Evolutionary conservation across 805 yeast genomes (phyloP).

Genomic region (Wickerhamomyces tratensis): DNA sequence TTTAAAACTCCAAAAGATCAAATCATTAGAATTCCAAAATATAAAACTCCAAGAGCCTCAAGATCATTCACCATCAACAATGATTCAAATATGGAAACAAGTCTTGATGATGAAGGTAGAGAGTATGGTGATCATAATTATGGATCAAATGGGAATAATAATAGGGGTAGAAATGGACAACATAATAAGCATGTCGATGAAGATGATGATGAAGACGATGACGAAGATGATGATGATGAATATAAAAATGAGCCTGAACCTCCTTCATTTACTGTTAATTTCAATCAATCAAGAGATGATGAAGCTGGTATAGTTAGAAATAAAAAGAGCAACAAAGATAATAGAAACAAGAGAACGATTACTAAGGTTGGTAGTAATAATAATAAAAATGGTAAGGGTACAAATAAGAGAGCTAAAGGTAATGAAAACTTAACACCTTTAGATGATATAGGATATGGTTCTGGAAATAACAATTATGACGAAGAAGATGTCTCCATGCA

Average conservation of each 20-base stretch:
- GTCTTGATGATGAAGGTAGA: too few species aligned
- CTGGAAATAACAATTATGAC: too few species aligned
- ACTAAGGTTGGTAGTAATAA: background rate
- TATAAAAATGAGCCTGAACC: conserved; percentile 11
- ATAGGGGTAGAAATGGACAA: too few species aligned
- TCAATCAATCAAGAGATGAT: background rate
- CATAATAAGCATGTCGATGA: background rate
- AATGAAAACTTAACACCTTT: too few species aligned
- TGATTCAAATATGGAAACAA: too few species aligned
- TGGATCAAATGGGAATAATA: too few species aligned
- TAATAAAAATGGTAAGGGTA: background rate
- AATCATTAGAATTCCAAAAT: conserved; percentile 14
- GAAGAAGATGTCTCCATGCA: too few species aligned
- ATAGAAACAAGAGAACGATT: background rate
- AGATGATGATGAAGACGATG: conserved; percentile 5
- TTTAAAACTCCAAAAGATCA: conserved; percentile 14
- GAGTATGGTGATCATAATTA: too few species aligned
- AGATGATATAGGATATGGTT: too few species aligned
- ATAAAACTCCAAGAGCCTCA: background rate
- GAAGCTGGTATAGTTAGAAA: background rate
- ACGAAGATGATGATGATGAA: conserved; percentile 3
- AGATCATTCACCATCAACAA: too few species aligned
- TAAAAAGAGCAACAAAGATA: background rate
- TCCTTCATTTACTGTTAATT: conserved; percentile 15
- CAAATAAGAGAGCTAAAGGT: background rate